Conservation (phyloP, 2,329 filamentous ascomycete genomes). For the Colletotrichum gigasporum region DNA sequence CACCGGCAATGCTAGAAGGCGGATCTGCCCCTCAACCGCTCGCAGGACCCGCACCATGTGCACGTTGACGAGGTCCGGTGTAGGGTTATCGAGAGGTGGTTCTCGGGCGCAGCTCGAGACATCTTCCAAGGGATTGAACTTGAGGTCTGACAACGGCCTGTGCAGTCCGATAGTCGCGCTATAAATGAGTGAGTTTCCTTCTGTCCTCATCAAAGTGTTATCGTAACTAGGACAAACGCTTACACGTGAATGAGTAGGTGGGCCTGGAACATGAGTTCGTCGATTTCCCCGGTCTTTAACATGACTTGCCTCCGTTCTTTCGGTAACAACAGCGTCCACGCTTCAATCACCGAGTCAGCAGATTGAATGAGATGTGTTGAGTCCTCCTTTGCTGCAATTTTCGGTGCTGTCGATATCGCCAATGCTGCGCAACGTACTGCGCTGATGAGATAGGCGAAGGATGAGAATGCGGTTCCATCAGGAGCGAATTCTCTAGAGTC, state of each 20-base stretch:
- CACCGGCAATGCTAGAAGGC: conserved; percentile 46
- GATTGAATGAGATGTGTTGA: conserved; percentile 42
- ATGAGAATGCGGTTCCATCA: conserved; percentile 66
- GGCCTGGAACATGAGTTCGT: conserved; percentile 42
- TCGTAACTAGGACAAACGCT: neutral
- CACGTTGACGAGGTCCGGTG: conserved; percentile 42
- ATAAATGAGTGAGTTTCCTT: neutral
- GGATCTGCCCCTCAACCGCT: conserved; percentile 48
- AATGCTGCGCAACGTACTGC: conserved; percentile 55
- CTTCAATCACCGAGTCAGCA: conserved; percentile 47
- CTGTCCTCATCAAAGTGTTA: too few species aligned
- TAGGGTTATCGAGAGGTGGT: conserved; percentile 29
- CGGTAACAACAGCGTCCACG: conserved; percentile 49
- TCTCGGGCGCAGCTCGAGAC: conserved; percentile 47
- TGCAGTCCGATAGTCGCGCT: conserved; percentile 48
- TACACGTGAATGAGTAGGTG: conserved; percentile 39
- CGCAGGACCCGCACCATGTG: conserved; percentile 50
- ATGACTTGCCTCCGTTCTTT: conserved; percentile 43
- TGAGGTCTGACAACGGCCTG: conserved; percentile 49
- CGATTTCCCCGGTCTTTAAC: conserved; percentile 38
- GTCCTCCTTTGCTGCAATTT: conserved; percentile 33
- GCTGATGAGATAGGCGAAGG: conserved; percentile 73
- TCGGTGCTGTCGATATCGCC: conserved; percentile 38
- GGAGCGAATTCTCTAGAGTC: conserved; percentile 68
- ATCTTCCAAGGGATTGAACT: conserved; percentile 47